Evolutionary conservation across 1,284 basidiomycete genomes (phyloP).

Genomic region (Cryptococcus floricola): DNA sequence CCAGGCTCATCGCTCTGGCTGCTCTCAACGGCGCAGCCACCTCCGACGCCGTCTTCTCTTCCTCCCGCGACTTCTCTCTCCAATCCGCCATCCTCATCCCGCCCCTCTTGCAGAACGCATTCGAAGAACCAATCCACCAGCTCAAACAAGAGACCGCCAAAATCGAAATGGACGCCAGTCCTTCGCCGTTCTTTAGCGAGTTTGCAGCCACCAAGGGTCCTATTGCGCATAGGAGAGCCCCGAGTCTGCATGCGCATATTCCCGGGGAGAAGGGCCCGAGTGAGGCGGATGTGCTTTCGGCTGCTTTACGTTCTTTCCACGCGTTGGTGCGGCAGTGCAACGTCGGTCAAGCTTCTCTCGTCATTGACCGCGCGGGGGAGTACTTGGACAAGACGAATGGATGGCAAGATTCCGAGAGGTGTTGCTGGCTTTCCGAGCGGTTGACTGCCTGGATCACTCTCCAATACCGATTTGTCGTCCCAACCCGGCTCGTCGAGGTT

Average conservation of each 20-base stretch:
- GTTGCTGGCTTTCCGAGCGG: constrained; percentile 75
- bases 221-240: constrained; percentile 69
- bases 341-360: constrained; percentile 62
- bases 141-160: constrained; percentile 64
- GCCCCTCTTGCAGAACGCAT: constrained; percentile 67
- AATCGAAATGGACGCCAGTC: constrained; percentile 62
- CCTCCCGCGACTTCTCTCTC: constrained; percentile 66
- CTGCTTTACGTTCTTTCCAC: constrained; percentile 68
- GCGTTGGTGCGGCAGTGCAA: constrained; percentile 72
- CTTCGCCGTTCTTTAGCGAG: constrained; percentile 70
- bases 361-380: constrained; percentile 67
- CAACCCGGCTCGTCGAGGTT: constrained; percentile 76
- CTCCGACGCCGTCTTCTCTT: constrained; percentile 78
- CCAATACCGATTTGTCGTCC: constrained; percentile 86
- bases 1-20: constrained; percentile 77
- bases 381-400: constrained; percentile 59
- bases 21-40: constrained; percentile 75
- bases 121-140: constrained; percentile 59
- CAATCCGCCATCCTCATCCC: constrained; percentile 71
- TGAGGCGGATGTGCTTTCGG: constrained; percentile 66
- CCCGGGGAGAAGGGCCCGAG: constrained; percentile 84
- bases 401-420: constrained; percentile 72
- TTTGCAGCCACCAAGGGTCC: constrained; percentile 65
- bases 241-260: constrained; percentile 79
- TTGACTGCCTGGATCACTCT: constrained; percentile 80